Conservation (phyloP, 345 rosid genomes). For the Cardamine occulta region DNA sequence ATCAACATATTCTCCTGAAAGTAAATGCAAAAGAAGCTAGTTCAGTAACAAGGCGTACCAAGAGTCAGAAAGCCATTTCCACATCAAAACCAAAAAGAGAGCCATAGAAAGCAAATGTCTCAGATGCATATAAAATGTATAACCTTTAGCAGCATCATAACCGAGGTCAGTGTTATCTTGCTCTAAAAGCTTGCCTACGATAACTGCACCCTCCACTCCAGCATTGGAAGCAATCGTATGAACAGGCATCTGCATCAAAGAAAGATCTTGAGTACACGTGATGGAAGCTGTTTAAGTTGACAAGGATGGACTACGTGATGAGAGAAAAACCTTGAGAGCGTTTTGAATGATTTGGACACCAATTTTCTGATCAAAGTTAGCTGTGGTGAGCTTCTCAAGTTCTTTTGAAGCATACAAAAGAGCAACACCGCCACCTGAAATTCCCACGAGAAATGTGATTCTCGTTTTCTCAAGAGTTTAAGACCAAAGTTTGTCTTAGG, state of each 20-base stretch:
- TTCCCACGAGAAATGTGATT: not conserved
- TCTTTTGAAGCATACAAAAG: conserved; percentile 89
- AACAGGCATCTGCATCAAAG: conserved; percentile 71
- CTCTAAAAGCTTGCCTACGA: conserved; percentile 91
- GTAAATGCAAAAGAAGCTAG: not conserved
- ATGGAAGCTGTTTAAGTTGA: too few relatives aligned
- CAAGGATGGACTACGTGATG: not conserved
- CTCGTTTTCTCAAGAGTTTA: not conserved
- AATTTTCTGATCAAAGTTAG: conserved; percentile 89
- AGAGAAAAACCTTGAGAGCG: conserved; percentile 75
- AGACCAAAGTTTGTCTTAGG: not conserved
- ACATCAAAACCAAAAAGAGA: too few relatives aligned
- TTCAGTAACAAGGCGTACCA: conserved; percentile 7
- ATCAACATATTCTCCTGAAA: conserved; percentile 86
- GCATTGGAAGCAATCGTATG: conserved; percentile 86
- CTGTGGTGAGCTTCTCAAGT: conserved; percentile 81
- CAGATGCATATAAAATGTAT: not conserved
- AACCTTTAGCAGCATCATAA: conserved; percentile 97
- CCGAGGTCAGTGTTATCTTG: conserved; percentile 86
- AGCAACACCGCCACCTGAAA: conserved; percentile 93
- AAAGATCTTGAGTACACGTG: not conserved
- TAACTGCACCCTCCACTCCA: conserved; percentile 95
- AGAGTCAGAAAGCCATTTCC: not conserved
- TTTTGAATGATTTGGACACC: conserved; percentile 97
- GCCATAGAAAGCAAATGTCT: not conserved